phyloP scores from a whole-genome alignment of 2,329 filamentous ascomycete genomes.

The Coniochaeta sp. region DNA sequence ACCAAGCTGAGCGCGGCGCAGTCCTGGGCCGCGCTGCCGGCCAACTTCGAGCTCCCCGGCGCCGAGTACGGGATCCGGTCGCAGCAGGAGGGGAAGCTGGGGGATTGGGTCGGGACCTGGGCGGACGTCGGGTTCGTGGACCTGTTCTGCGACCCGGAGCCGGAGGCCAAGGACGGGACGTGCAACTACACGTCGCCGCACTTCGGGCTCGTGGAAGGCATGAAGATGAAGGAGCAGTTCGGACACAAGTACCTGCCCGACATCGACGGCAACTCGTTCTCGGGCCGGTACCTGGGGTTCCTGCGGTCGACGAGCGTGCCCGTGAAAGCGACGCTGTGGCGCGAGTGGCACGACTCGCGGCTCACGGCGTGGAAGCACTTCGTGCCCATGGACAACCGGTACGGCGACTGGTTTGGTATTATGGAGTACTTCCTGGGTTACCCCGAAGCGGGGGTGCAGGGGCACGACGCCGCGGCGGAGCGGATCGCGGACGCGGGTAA shows the following conservation, averaged over 20 bases:
- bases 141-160: constrained; percentile 39
- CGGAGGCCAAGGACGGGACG: constrained; percentile 22
- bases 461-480: constrained; percentile 51
- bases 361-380: constrained; percentile 75
- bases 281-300: constrained; percentile 62
- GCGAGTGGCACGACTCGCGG: constrained; percentile 73
- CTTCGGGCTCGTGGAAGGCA: constrained; percentile 30
- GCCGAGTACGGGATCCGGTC: constrained; percentile 39
- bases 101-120: constrained; percentile 41
- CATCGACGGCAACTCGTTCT: constrained; percentile 69
- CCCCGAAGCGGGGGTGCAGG: constrained; percentile 19
- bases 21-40: constrained; percentile 27
- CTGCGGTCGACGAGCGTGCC: constrained; percentile 62
- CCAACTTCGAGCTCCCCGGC: constrained; percentile 48
- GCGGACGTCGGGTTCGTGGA: constrained; percentile 46
- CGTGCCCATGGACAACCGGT: constrained; percentile 70
- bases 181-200: constrained; percentile 44
- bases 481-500: constrained; percentile 60
- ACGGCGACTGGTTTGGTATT: constrained; percentile 63
- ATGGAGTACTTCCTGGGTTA: constrained; percentile 69
- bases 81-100: constrained; percentile 34
- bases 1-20: constrained; percentile 48
- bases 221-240: constrained; percentile 47
- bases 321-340: constrained; percentile 71
- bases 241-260: constrained; percentile 64